Evolutionary conservation across 2,329 filamentous ascomycete species (phyloP).

Genomic region (Xylaria sp.): DNA sequence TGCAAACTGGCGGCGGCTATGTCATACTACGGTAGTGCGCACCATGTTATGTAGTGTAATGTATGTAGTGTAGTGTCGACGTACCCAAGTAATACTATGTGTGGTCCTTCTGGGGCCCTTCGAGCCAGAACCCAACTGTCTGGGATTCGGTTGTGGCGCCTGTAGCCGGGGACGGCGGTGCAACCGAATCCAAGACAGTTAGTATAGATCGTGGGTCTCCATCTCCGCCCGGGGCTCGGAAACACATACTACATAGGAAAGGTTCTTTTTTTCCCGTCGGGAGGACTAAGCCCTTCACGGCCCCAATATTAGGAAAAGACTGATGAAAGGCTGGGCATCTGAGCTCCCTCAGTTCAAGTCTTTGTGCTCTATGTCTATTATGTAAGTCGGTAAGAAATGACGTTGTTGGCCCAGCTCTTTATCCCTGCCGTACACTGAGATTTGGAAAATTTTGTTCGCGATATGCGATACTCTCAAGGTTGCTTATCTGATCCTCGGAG

Average conservation of each 20-base stretch:
- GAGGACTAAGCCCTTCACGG: background rate
- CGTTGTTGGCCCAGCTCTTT: background rate
- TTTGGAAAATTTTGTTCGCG: background rate
- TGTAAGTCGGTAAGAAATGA: slow-evolving; percentile 3
- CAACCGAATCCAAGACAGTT: slow-evolving; percentile 21
- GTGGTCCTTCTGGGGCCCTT: slow-evolving; percentile 23
- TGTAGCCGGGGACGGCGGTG: slow-evolving; percentile 19
- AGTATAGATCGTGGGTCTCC: slow-evolving; percentile 1
- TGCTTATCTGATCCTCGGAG: slow-evolving; percentile 19
- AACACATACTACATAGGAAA: background rate
- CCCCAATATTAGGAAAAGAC: background rate
- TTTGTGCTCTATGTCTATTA: too few species aligned
- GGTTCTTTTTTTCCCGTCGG: slow-evolving; percentile 1
- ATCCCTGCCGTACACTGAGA: background rate
- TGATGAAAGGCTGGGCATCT: background rate
- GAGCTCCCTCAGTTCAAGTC: slow-evolving; percentile 8
- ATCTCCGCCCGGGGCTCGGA: slow-evolving; percentile 13
- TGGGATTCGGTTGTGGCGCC: slow-evolving; percentile 25
- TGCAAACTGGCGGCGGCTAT: slow-evolving; percentile 14
- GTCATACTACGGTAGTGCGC: slow-evolving; percentile 1
- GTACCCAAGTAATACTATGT: slow-evolving; percentile 15
- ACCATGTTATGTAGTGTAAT: background rate
- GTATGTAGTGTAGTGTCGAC: background rate
- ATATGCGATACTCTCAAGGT: background rate
- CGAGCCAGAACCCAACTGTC: slow-evolving; percentile 23